Base-by-base conservation (phyloP, 306 rosid species). In the Boehmeria nivea region DNA sequence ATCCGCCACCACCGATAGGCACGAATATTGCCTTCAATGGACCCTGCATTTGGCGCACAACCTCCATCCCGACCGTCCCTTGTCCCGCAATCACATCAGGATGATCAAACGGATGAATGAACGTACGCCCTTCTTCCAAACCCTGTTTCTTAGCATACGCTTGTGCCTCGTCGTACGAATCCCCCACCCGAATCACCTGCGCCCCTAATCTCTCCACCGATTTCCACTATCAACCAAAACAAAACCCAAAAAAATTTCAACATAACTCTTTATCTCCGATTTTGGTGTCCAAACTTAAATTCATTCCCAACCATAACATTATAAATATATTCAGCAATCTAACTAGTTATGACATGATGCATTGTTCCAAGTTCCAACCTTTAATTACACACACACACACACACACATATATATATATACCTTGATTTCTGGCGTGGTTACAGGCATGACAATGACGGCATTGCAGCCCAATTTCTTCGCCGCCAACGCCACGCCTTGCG, bases 1-100 rank as follows among this genome's bases (percentile, higher is more conserved):
- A 83, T 43, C 99, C 99, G 48, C 99, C 99, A 23, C 99, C 99
- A 34, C 99, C 99, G 20, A 93, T 86, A 0, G 99, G 99, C 71
- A 87, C 96, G 67, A 93, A 93, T 27, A 93, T 87, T 4, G 99
- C 96, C 66, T 83, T 82, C 70, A 87, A 12, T 2, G 89, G 85
- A 47, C 69, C 72, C 51, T 69, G 59, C 43, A 75, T 73, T 65
- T 91, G 96, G 54, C 94, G 89, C 49, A 81, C 69, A 67, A 87
- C 72, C 71, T 91, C 95, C 99, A 87, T 91, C 60, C 99, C 99
- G 24, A 91, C 74, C 0, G 99, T 91, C 64, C 99, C 99, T 71
- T 87, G 96, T 7, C 99, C 99, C 57, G 61, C 78, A 38, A 91
- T 87, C 65, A 91, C 85, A 79, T 91, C 99, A 0, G 96, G 99